Conservation (phyloP, 1,139 yeast species). For the Spencermartinsiella ligniputridi region DNA sequence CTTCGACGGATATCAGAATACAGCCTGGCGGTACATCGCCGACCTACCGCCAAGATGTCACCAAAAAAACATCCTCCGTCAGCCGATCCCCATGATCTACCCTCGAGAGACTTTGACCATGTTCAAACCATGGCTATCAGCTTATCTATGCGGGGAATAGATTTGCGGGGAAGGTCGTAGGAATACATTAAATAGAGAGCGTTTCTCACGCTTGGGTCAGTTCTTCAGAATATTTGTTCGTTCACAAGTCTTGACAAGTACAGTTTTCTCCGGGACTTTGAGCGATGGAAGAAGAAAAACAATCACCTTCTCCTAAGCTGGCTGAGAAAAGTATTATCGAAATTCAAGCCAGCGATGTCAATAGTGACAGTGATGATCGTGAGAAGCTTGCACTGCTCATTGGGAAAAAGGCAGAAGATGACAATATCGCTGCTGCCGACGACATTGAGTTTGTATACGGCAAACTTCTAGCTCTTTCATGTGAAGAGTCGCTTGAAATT, state of each 20-base stretch:
- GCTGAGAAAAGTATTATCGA: neutral
- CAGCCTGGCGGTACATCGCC: neutral
- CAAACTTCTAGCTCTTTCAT: constrained; percentile 35
- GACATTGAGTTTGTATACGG: constrained; percentile 39
- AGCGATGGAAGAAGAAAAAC: neutral
- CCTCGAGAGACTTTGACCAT: neutral
- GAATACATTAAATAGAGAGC: too few relatives aligned
- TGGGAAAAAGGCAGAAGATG: constrained; percentile 7
- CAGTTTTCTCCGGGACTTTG: neutral
- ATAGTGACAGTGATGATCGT: neutral
- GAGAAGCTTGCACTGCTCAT: neutral
- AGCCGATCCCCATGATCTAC: neutral
- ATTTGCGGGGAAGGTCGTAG: neutral
- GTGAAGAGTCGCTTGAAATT: constrained; percentile 41
- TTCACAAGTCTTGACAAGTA: neutral
- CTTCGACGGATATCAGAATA: too few relatives aligned
- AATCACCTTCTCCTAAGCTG: neutral
- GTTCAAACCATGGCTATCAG: neutral
- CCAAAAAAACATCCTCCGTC: neutral
- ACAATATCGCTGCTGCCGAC: constrained; percentile 28
- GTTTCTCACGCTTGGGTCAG: too few relatives aligned
- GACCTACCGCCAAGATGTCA: neutral
- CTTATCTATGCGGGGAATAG: neutral
- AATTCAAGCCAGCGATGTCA: neutral
- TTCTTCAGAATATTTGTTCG: neutral